A percentile compares a stretch with the other conserved stretches of the same genome.
Evolutionary conservation across 257 asterid species (phyloP).

Genomic region (Striga asiatica): DNA sequence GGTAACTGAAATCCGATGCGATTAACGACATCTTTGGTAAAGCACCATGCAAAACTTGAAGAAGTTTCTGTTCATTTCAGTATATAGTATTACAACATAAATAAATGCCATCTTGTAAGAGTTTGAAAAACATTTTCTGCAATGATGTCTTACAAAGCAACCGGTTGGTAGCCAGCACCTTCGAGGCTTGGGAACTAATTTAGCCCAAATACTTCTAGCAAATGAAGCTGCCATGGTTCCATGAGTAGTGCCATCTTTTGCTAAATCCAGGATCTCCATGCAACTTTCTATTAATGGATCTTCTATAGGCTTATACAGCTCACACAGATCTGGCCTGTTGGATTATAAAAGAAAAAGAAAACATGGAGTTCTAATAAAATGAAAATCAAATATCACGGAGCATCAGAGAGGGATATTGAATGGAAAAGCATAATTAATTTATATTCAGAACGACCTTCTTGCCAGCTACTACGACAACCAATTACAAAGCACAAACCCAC

Average conservation of each 20-base stretch:
- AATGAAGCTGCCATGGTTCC: conserved; percentile 39
- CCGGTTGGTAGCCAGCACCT: conserved; percentile 98
- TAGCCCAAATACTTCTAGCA: conserved; percentile 42
- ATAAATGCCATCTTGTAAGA: conserved; percentile 4
- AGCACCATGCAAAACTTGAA: conserved; percentile 74
- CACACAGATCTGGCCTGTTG: conserved; percentile 52
- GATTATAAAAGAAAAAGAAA: background rate
- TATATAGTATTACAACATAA: conserved; percentile 7
- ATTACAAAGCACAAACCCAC: background rate
- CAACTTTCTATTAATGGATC: conserved; percentile 66
- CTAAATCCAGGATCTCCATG: conserved; percentile 60
- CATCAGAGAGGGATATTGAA: background rate
- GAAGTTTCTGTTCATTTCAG: conserved; percentile 67
- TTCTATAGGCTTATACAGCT: conserved; percentile 63
- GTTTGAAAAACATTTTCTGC: background rate
- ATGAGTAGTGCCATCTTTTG: conserved; percentile 36
- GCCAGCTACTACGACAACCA: background rate
- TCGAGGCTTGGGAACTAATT: conserved; percentile 77
- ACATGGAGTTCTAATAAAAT: background rate
- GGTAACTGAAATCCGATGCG: conserved; percentile 91
- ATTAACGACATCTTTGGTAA: conserved; percentile 96
- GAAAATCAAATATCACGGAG: background rate
- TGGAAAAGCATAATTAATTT: background rate
- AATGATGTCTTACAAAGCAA: conserved; percentile 52
- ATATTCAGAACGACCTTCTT: background rate